Base-by-base conservation (phyloP, 208 protist genomes). In the Acanthamoeba lugdunensis region DNA sequence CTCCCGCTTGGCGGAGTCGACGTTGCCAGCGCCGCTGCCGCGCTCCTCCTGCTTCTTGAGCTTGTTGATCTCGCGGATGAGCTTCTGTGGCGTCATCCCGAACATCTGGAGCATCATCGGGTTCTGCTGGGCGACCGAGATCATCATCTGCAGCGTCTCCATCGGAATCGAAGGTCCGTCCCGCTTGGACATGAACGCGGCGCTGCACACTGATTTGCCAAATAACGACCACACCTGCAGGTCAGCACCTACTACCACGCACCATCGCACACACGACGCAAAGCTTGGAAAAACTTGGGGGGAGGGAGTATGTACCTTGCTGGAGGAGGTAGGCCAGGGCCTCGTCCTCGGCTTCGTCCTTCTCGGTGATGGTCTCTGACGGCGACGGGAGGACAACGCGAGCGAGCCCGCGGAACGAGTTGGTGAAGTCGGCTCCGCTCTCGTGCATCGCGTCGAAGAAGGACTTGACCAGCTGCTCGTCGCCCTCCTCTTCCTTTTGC, bases 381-480 rank as follows among this genome's bases (percentile, higher is more conserved):
- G 77, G 82, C 48, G 50, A 16, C 2, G 75, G 69, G 28, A 94
- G 90, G 48, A 41, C 28, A 33, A 94, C 52, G 13, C 41, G 52
- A 33, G 23, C 37, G 6, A 94, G 88, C 7, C 28, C 16, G 23
- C 61, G 79, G 65, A 93, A 82, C n/a, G 93, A 81, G 87, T 94
- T 94, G 16, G 93, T 94, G 54, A 92, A 93, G 28, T 94, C 93
- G 16, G 85, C 93, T 4, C 82, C 93, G 28, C n/a, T 93, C 69
- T 79, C 69, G 11, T 79, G 25, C 82, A 94, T 75, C 18, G 93
- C 84, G 33, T 94, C 93, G 69, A 94, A 81, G 30, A 94, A 81
- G 30, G 85, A 87, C 58, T 69, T 67, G 48, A 94, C 84, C 30
- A 94, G 37, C 37, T 94, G 30, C 21, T 71, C 71, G 69, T 94